Evolutionary conservation across 2,329 filamentous ascomycete genomes (phyloP).

Genomic region (Arthrocladium fulminans): DNA sequence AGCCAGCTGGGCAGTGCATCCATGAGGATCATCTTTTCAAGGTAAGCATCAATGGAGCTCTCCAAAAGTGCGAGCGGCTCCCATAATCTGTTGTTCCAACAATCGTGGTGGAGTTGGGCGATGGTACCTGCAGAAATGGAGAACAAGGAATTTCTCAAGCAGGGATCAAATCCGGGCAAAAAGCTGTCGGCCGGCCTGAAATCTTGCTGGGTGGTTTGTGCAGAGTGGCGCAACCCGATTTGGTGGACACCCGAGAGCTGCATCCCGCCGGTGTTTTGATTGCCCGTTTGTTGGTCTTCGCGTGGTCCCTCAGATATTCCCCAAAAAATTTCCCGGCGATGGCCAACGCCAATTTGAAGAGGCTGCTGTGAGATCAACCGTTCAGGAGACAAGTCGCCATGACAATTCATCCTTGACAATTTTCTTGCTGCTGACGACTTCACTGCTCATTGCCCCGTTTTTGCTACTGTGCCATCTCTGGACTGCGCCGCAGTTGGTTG

Average conservation of each 20-base stretch:
- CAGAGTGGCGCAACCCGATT: constrained; percentile 4
- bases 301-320: not conserved
- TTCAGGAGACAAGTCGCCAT: constrained; percentile 3
- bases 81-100: not conserved
- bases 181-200: not conserved
- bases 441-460: not conserved
- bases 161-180: not conserved
- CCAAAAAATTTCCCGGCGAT: constrained; percentile 9
- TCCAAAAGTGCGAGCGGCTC: too few relatives aligned
- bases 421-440: not conserved
- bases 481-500: not conserved
- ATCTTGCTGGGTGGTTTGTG: not conserved
- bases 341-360: not conserved
- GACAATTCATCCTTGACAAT: not conserved
- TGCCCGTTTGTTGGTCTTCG: not conserved
- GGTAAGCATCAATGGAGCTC: too few relatives aligned
- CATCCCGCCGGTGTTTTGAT: not conserved
- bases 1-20: too few relatives aligned
- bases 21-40: too few relatives aligned
- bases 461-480: not conserved
- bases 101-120: not conserved
- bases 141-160: not conserved
- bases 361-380: not conserved
- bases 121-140: not conserved
- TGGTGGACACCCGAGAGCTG: constrained; percentile 2